Evolutionary conservation across 1,139 yeast genomes (phyloP), one percentile per base, ranked within the genome.

Genomic region (Candida glucosophila): DNA sequence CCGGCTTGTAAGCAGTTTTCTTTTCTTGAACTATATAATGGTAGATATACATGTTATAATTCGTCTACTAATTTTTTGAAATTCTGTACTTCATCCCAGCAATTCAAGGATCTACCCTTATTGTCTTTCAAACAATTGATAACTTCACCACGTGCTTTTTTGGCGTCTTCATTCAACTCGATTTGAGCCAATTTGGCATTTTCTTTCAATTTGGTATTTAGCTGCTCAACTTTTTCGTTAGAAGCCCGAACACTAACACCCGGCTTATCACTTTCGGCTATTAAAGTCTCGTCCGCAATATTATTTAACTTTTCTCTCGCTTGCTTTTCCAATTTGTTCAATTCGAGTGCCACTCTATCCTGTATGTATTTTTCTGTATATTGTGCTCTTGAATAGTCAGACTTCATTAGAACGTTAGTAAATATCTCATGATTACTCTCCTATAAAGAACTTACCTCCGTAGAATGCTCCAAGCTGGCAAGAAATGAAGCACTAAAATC

Each of bases 311-410:
- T 60, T 23, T 59, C 53, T 31, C 72, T 52, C 19, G 88, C 67
- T 34, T 77, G 73, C 23, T 59, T 56, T 41, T 81, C 82, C 34
- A 82, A 58, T 36, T 68, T 65, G 29, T 69, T 60, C 34, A 88
- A 65, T 43, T 77, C 81, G 35, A 67, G 67, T 23, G 77, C 63
- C 15, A 88, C 90, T 44, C 79, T 67, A 29, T 80, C 80, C 50
- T 86, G 88, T 32, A 88, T 72, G 43, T 74, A 75, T 48, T 74
- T 76, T 34, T 82, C 90, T 11, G 85, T 70, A 47, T 77, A 70
- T 49, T 85, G 95, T 26, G 79, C 67, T 44, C 95, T 75, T 12
- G 93, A 73, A 49, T 73, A 81, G 49, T 86, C 88, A 6, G 92
- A 73, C 64, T 64, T 9, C n/a, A n/a, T n/a, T 14, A 14, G 17